Evolutionary conservation across 352 stramenopile genomes (phyloP).

Genomic region (Globisporangium barbulae): DNA sequence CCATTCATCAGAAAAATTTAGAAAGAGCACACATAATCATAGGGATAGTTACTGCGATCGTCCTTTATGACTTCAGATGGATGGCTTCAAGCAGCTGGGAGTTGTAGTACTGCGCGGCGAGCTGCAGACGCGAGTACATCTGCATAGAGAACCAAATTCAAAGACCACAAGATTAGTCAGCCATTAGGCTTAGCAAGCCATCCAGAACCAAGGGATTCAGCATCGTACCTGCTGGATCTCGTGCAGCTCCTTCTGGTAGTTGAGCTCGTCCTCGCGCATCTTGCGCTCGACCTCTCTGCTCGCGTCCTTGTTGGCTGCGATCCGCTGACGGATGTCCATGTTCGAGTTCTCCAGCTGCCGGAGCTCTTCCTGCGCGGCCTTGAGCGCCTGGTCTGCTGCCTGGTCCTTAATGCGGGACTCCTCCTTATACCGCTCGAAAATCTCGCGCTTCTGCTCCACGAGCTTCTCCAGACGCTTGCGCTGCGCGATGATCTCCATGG

Average conservation of each 20-base stretch:
- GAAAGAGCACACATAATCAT: slow-evolving; percentile 7
- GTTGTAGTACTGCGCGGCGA: slow-evolving; percentile 70
- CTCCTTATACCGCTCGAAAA: slow-evolving; percentile 63
- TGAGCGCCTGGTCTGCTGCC: slow-evolving; percentile 51
- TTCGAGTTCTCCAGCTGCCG: slow-evolving; percentile 48
- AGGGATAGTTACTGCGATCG: background rate
- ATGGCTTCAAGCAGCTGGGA: slow-evolving; percentile 52
- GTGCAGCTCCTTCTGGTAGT: slow-evolving; percentile 61
- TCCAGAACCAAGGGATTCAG: background rate
- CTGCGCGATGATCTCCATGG: slow-evolving; percentile 52
- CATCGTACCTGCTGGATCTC: slow-evolving; percentile 43
- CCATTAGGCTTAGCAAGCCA: background rate
- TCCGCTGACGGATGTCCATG: slow-evolving; percentile 44
- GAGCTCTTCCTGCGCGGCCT: slow-evolving; percentile 50
- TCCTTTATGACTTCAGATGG: slow-evolving; percentile 23
- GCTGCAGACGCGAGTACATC: slow-evolving; percentile 68
- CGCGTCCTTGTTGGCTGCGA: slow-evolving; percentile 44
- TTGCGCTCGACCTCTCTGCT: slow-evolving; percentile 62
- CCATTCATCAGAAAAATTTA: slow-evolving; percentile 3
- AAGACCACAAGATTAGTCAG: slow-evolving; percentile 6
- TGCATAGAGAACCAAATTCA: slow-evolving; percentile 18
- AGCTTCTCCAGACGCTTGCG: slow-evolving; percentile 72
- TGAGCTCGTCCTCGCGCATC: slow-evolving; percentile 60
- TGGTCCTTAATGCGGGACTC: slow-evolving; percentile 63
- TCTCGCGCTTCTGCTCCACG: slow-evolving; percentile 62